A percentile compares a stretch with the other conserved stretches of the same genome.
These are phyloP conservation scores for Ceratobasidium sp. DNA, from an alignment of 1,284 basidiomycete species.

Conservation along the genomic window DNA sequence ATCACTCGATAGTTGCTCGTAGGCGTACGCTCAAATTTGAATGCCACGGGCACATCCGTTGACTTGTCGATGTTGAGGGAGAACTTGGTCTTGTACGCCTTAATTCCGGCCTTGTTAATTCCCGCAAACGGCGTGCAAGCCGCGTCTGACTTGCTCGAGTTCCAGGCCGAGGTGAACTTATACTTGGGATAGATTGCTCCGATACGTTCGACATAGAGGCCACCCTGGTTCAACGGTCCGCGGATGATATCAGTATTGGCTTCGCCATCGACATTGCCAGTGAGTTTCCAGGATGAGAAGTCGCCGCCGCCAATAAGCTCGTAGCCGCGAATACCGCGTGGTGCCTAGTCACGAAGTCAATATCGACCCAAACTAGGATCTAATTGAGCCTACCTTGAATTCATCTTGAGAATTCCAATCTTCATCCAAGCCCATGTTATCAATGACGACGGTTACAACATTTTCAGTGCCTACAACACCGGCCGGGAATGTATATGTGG, in stretches of 20 bases:
- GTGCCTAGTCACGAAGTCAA: conserved; percentile 42
- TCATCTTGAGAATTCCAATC: conserved; percentile 45
- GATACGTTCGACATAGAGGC: conserved; percentile 29
- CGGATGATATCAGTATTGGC: conserved; percentile 23
- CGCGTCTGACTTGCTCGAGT: conserved; percentile 24
- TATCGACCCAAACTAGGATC: conserved; percentile 40
- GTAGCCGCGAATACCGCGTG: conserved; percentile 46
- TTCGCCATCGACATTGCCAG: conserved; percentile 29
- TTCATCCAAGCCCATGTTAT: conserved; percentile 48
- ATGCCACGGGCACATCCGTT: conserved; percentile 20
- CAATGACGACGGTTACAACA: conserved; percentile 48
- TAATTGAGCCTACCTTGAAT: conserved; percentile 43
- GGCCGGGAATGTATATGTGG: conserved; percentile 46
- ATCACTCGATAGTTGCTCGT: conserved; percentile 28
- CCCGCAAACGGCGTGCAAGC: conserved; percentile 23
- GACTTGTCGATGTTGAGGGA: conserved; percentile 15
- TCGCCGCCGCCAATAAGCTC: conserved; percentile 36
- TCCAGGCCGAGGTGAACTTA: conserved; percentile 17
- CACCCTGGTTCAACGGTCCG: conserved; percentile 27
- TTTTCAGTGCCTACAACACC: conserved; percentile 50
- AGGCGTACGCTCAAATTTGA: conserved; percentile 19
- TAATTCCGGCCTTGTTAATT: conserved; percentile 17
- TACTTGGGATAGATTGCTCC: conserved; percentile 27
- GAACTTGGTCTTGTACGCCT: conserved; percentile 34
- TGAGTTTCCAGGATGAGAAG: conserved; percentile 33